These are phyloP conservation scores for Lactifluus echinatus DNA, from an alignment of 768 basidiomycete genomes.

Conservation along the genomic window DNA sequence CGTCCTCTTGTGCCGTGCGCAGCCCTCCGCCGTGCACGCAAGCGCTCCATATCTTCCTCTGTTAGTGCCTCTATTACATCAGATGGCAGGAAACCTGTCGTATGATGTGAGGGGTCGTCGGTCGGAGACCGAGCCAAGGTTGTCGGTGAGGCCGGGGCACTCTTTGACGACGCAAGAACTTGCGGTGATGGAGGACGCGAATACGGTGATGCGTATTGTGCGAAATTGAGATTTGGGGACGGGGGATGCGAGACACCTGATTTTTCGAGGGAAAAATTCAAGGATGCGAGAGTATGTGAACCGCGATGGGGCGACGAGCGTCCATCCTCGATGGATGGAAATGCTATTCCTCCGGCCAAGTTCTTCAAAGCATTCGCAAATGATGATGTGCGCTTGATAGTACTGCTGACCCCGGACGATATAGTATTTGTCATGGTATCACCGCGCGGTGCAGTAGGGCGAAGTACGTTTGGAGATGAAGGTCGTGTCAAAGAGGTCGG, in stretches of 20 bases:
- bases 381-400: slow-evolving; percentile 68
- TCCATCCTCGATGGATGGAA: slow-evolving; percentile 54
- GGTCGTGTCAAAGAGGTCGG: slow-evolving; percentile 32
- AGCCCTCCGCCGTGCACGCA: slow-evolving; percentile 57
- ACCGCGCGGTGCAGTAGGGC: slow-evolving; percentile 45
- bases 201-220: slow-evolving; percentile 72
- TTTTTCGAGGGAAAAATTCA: slow-evolving; percentile 25
- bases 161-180: slow-evolving; percentile 15
- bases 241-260: slow-evolving; percentile 57
- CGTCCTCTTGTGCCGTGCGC: slow-evolving; percentile 33
- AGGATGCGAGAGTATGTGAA: slow-evolving; percentile 22
- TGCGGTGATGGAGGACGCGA: slow-evolving; percentile 42
- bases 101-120: slow-evolving; percentile 27
- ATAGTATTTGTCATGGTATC: slow-evolving; percentile 58
- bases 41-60: slow-evolving; percentile 90
- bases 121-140: slow-evolving; percentile 21
- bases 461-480: slow-evolving; percentile 38
- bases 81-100: slow-evolving; percentile 54
- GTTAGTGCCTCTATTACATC: slow-evolving; percentile 84
- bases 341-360: slow-evolving; percentile 61
- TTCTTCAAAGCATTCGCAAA: slow-evolving; percentile 70
- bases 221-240: slow-evolving; percentile 70
- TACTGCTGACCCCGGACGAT: slow-evolving; percentile 55
- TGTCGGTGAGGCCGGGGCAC: slow-evolving; percentile 25
- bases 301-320: slow-evolving; percentile 32